A percentile compares a stretch with the other conserved stretches of the same genome.
These are phyloP conservation scores for Phellinidium pouzarii DNA, from an alignment of 1,284 basidiomycete genomes.

Conservation along the genomic window DNA sequence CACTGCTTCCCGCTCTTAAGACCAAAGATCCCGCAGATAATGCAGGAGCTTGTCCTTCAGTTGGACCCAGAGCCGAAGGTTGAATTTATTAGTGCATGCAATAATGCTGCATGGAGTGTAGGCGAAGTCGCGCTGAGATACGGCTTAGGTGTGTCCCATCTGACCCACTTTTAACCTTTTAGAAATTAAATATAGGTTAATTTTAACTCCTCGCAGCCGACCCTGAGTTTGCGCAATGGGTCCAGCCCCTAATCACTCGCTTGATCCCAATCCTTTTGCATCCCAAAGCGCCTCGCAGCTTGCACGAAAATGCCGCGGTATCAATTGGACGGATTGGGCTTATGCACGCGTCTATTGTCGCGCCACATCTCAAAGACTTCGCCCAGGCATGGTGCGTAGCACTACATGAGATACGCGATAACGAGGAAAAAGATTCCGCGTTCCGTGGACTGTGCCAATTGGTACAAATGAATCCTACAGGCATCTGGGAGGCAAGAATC, in stretches of 20 bases:
- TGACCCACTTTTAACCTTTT: constrained; percentile 5
- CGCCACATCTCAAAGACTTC: constrained; percentile 86
- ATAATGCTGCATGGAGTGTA: constrained; percentile 99
- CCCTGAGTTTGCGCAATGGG: constrained; percentile 83
- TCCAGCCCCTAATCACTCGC: constrained; percentile 78
- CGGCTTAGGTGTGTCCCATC: constrained; percentile 48
- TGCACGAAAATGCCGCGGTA: constrained; percentile 98
- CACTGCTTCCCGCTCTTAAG: constrained; percentile 85
- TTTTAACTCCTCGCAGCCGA: constrained; percentile 43
- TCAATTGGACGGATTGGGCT: constrained; percentile 97
- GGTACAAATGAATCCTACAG: constrained; percentile 89
- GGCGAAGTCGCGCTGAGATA: constrained; percentile 93
- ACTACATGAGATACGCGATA: constrained; percentile 97
- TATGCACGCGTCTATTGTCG: constrained; percentile 84
- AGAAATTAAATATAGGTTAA: constrained; percentile 12
- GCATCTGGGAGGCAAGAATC: constrained; percentile 74
- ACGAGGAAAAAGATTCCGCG: constrained; percentile 99
- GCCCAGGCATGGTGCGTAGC: constrained; percentile 97
- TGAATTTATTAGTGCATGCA: constrained; percentile 94
- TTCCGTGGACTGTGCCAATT: constrained; percentile 97
- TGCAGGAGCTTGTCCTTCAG: constrained; percentile 86
- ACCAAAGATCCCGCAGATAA: constrained; percentile 80
- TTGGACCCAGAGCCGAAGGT: constrained; percentile 87
- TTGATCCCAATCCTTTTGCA: constrained; percentile 91
- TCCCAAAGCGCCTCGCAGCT: constrained; percentile 86